Base-by-base conservation (phyloP, 805 yeast genomes). In the Wickerhamiella sorbophila region DNA sequence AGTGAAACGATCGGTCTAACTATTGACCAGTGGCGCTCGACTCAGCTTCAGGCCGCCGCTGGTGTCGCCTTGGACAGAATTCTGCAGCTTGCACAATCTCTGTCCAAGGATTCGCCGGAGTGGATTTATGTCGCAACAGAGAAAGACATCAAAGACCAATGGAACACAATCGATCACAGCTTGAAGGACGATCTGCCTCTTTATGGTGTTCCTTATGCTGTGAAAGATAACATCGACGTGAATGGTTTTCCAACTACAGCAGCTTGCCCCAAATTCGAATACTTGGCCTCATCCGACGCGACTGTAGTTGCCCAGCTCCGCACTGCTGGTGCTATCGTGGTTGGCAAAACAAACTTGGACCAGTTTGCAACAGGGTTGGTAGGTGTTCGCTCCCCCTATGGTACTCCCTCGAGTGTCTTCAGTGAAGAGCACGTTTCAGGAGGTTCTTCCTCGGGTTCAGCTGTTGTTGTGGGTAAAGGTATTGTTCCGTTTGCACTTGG, bases 291-390 rank as follows among this genome's bases (percentile, higher is more conserved):
- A 27, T 64, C 64, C 39, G 96, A 88, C 56, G 75, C 97, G 31
- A 73, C 82, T 15, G 72, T 81, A 4, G 95, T 86, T 12, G 58
- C 64, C 8, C 61, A 77, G n/a, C 67, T 91, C 52, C 74, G 84
- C 60, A 71, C 68, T n/a, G 80, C 84, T 31, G 98, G 98, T 57
- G 97, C 97, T 36, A 82, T 88, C 43, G 72, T 88, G 33, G 67
- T 88, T 38, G 97, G 97, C 45, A 88, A 88, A 61, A 91, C 97
- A 42, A 88, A 88, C 60, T 67, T 88, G 60, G 98, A 88, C 60
- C 98, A 88, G 61, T 88, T 88, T 63, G 97, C 97, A 10, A 91
- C 98, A 2, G 98, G 98, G 31, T 69, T 88, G 44, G 97, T 88
- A 1, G 98, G 98, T 35, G 78, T 85, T 26, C 72, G 98, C 55